Evolutionary conservation across 1,284 basidiomycete genomes (phyloP), one percentile per base, ranked within the genome.

Genomic region (Apiotrichum domesticum): DNA sequence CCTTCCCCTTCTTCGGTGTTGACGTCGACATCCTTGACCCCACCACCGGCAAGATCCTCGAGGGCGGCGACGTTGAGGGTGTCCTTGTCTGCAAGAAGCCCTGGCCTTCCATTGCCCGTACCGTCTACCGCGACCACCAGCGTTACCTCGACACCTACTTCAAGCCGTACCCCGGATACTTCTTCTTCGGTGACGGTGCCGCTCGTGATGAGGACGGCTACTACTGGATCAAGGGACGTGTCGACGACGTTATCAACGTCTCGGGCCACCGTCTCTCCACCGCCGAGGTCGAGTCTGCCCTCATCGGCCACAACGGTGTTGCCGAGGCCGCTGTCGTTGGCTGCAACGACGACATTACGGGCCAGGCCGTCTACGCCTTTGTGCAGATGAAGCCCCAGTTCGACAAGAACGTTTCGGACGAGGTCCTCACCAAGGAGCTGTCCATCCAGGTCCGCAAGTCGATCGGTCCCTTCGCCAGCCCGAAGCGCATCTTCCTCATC

Each of bases 131-230:
- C 57, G 95, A 98, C 79, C 95, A 98, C 77, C 84, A 88, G 72
- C 80, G 91, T 51, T 93, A 89, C 76, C 80, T 96, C 39, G 94
- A 98, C 53, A 96, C 92, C 29, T 98, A 98, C 80, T 90, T 98
- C 87, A 84, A 83, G 54, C 70, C 71, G 42, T 75, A 75, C 61
- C 70, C 70, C 6, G 73, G 73, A 5, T 71, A 70, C 75, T 98
- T 93, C 83, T 98, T 90, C 79, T 98, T 94, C 21, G 95, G 96
- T 40, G 96, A 98, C 70, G 94, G 94, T 57, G 95, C 94, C 21
- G 88, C 87, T 32, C 84, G 94, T 47, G 96, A 98, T 74, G 85
- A 88, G 69, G 87, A 98, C 69, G 95, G 95, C 6, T 98, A 98
- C 79, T 89, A 92, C 73, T 96, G 92, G 92, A 98, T 98, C 79